These are phyloP conservation scores for Penicillium sp. DNA, from an alignment of 2,329 filamentous ascomycete species.

Conservation along the genomic window DNA sequence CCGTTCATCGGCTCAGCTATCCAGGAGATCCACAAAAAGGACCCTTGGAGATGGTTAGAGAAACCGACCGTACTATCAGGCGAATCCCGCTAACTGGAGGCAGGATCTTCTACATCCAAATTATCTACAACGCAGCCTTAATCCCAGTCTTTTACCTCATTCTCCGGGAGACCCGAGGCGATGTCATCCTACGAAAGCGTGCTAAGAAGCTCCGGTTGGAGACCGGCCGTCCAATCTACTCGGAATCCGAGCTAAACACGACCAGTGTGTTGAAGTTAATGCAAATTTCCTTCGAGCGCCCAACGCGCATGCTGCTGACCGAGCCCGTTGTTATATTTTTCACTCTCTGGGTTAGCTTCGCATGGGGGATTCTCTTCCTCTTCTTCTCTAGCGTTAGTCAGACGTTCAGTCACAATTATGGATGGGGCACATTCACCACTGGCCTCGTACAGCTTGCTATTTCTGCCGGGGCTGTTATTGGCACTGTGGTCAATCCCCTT, in stretches of 20 bases:
- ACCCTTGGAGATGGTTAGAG: constrained; percentile 48
- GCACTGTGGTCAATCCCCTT: constrained; percentile 45
- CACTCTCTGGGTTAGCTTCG: constrained; percentile 51
- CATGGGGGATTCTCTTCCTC: constrained; percentile 50
- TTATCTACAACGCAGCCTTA: constrained; percentile 48
- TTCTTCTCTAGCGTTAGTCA: constrained; percentile 48
- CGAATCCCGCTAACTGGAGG: neutral
- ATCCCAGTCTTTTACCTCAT: constrained; percentile 48
- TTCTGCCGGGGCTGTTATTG: constrained; percentile 47
- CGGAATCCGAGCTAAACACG: constrained; percentile 29
- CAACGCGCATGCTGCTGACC: constrained; percentile 44
- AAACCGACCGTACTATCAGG: neutral
- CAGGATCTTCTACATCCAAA: constrained; percentile 52
- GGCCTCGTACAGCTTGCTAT: constrained; percentile 49
- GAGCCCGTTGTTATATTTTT: constrained; percentile 50
- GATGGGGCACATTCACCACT: constrained; percentile 39
- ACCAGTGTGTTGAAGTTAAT: constrained; percentile 32
- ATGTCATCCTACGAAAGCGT: constrained; percentile 47
- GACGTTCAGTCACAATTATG: constrained; percentile 45
- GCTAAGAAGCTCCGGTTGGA: constrained; percentile 44
- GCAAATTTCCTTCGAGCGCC: constrained; percentile 47
- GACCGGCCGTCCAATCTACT: constrained; percentile 36
- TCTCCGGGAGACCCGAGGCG: constrained; percentile 47
- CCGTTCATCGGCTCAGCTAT: constrained; percentile 50
- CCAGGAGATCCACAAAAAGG: constrained; percentile 36